A percentile compares a stretch with the other conserved stretches of the same genome.
These are phyloP conservation scores for Strobilomyces echinocephalus DNA, from an alignment of 768 basidiomycete species.

Conservation along the genomic window DNA sequence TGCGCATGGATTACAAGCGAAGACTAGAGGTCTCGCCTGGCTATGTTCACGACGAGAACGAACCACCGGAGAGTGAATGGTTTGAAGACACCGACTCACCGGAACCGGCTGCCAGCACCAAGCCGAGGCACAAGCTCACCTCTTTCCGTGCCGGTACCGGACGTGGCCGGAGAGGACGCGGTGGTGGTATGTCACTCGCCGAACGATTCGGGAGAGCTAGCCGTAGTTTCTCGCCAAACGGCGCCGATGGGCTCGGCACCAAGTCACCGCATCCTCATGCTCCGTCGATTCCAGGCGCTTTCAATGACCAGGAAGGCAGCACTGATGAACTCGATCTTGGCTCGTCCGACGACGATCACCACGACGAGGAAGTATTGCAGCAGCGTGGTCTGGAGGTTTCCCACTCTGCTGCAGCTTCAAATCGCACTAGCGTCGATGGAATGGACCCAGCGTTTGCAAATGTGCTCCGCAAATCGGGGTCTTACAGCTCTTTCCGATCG, in stretches of 20 bases:
- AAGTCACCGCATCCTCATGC: conserved; percentile 27
- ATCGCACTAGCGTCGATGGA: conserved; percentile 72
- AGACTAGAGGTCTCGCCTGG: conserved; percentile 44
- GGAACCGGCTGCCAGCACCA: conserved; percentile 31
- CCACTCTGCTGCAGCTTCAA: conserved; percentile 41
- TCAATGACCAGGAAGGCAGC: conserved; percentile 19
- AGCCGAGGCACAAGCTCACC: conserved; percentile 41
- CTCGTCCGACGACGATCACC: conserved; percentile 19
- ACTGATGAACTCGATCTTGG: conserved; percentile 21
- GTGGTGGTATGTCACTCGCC: conserved; percentile 51
- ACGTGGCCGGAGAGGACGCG: conserved; percentile 50
- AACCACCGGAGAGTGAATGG: conserved; percentile 36
- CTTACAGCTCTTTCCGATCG: conserved; percentile 39
- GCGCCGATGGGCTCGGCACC: conserved; percentile 18
- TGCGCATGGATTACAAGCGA: conserved; percentile 62
- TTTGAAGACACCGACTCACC: conserved; percentile 44
- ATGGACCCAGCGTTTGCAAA: conserved; percentile 87
- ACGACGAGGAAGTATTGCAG: conserved; percentile 25
- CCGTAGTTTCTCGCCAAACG: conserved; percentile 45
- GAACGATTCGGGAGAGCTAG: conserved; percentile 60
- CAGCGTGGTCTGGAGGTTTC: conserved; percentile 30
- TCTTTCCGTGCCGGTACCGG: conserved; percentile 49
- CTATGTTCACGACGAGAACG: conserved; percentile 34
- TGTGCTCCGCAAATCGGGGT: conserved; percentile 56
- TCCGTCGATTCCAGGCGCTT: conserved; percentile 32